Percentiles rank a stretch among this genome's conserved stretches.
phyloP scores from a whole-genome alignment of 1,284 basidiomycete genomes.

The Caloboletus firmus region DNA sequence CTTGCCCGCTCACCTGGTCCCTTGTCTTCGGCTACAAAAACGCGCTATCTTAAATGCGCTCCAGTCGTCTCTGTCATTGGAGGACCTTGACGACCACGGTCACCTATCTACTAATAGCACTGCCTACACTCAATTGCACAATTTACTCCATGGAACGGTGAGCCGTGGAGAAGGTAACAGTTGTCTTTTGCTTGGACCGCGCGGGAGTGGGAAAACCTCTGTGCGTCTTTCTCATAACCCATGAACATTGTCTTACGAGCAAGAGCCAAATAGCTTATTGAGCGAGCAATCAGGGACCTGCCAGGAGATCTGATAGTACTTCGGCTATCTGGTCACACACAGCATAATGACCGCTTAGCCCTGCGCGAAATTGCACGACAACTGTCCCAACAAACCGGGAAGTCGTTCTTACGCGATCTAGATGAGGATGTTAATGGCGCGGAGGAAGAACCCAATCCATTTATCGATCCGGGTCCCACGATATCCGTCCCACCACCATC shows the following conservation, averaged over 20 bases:
- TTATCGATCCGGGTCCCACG: conserved; percentile 37
- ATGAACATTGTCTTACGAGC: conserved; percentile 3
- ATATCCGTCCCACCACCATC: conserved; percentile 62
- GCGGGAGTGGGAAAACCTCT: conserved; percentile 81
- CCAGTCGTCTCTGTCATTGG: conserved; percentile 31
- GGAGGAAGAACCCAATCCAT: conserved; percentile 41
- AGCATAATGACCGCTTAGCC: conserved; percentile 84
- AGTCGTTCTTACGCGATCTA: conserved; percentile 46
- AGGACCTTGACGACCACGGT: conserved; percentile 35
- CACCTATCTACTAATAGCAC: conserved; percentile 46
- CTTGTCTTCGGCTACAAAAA: conserved; percentile 56
- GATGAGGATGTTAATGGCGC: conserved; percentile 35
- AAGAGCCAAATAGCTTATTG: conserved; percentile 49
- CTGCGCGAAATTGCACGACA: conserved; percentile 91
- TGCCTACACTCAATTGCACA: conserved; percentile 55
- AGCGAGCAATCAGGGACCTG: conserved; percentile 51
- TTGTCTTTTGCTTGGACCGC: conserved; percentile 79
- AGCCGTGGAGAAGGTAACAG: conserved; percentile 86
- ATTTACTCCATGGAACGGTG: conserved; percentile 71
- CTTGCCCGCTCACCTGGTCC: conserved; percentile 41
- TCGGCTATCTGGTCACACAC: conserved; percentile 81
- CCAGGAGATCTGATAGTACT: conserved; percentile 65
- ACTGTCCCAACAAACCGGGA: conserved; percentile 66
- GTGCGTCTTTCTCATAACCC: conserved; percentile 45
- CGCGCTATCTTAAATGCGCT: conserved; percentile 54